phyloP scores from a whole-genome alignment of 1,284 basidiomycete species.

The Cerioporus squamosus region DNA sequence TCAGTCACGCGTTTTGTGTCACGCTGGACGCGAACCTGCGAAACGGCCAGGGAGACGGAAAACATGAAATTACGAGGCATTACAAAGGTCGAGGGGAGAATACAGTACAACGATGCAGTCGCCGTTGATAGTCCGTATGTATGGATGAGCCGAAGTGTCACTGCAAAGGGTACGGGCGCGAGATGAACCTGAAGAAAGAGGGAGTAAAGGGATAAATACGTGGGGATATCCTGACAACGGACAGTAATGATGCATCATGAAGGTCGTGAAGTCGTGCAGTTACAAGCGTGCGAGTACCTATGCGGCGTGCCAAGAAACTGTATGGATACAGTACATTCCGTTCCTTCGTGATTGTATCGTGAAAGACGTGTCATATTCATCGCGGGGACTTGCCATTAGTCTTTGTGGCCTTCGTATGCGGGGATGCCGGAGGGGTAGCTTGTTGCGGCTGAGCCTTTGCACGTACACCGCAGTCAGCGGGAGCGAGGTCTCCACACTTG shows the following conservation, averaged over 20 bases:
- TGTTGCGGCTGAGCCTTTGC: conserved; percentile 26
- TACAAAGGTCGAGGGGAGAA: conserved; percentile 7
- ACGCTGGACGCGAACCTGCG: not conserved
- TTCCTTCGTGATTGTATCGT: not conserved
- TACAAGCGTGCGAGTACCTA: not conserved
- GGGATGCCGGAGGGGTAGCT: conserved; percentile 15
- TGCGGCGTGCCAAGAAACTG: conserved; percentile 5
- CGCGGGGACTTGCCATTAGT: conserved; percentile 21
- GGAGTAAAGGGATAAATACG: conserved; percentile 1
- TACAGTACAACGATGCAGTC: conserved; percentile 14
- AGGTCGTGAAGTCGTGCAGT: conserved; percentile 13
- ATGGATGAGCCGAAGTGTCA: conserved; percentile 7
- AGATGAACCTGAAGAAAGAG: not conserved
- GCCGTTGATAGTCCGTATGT: conserved; percentile 13
- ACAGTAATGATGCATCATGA: conserved; percentile 11
- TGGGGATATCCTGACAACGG: conserved; percentile 4
- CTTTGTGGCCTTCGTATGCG: conserved; percentile 17
- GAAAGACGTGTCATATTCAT: conserved; percentile 7
- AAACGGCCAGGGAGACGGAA: not conserved
- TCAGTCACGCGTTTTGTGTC: conserved; percentile 13
- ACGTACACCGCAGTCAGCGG: conserved; percentile 72
- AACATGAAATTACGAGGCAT: conserved; percentile 2
- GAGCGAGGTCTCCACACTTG: conserved; percentile 83
- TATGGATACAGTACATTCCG: not conserved
- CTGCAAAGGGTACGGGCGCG: not conserved